phyloP scores from a whole-genome alignment of 169 alveolate species.

The Plasmodium vivax region DNA sequence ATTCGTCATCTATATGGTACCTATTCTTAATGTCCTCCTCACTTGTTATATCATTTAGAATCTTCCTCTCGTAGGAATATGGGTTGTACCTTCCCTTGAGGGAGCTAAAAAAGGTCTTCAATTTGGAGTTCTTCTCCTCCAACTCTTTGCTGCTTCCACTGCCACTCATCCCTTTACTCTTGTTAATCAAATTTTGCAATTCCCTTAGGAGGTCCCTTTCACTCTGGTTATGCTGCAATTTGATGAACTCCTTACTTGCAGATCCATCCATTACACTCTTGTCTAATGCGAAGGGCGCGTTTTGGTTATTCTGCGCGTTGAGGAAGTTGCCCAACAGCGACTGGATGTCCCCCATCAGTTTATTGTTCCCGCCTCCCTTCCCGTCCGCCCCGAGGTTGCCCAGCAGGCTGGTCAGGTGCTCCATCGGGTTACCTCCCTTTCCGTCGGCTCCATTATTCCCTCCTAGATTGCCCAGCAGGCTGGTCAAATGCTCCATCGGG shows the following conservation, averaged over 20 bases:
- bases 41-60: constrained; percentile 30
- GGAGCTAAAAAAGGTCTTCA: background rate
- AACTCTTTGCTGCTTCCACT: background rate
- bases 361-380: background rate
- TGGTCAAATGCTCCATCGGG: background rate
- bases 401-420: background rate
- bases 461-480: background rate
- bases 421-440: background rate
- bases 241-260: background rate
- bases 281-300: constrained; percentile 43
- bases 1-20: constrained; percentile 50
- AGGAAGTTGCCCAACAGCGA: constrained; percentile 28
- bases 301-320: background rate
- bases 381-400: background rate
- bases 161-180: constrained; percentile 5
- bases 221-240: background rate
- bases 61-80: constrained; percentile 50
- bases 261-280: constrained; percentile 27
- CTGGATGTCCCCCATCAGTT: constrained; percentile 1
- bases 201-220: constrained; percentile 16
- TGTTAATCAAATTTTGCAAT: constrained; percentile 31
- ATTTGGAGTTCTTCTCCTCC: constrained; percentile 28
- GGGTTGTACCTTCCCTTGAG: constrained; percentile 49
- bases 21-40: constrained; percentile 52
- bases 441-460: background rate